phyloP scores from a whole-genome alignment of 2,329 filamentous ascomycete genomes.

The Trichoderma simmonsii region DNA sequence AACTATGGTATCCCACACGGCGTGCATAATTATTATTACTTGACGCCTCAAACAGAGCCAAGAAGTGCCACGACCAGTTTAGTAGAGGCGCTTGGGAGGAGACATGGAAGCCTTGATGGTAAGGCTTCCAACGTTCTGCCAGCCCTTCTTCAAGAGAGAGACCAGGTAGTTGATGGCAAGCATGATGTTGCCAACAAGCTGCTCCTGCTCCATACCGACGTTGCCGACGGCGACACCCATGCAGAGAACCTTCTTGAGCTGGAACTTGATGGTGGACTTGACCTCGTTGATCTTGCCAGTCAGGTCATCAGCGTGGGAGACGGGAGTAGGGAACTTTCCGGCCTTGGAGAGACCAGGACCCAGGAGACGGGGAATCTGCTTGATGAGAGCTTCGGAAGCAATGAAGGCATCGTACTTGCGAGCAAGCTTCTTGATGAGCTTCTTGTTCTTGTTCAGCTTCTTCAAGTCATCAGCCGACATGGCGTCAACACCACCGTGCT shows the following conservation, averaged over 20 bases:
- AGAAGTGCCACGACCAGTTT: constrained; percentile 41
- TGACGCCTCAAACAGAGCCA: constrained; percentile 14
- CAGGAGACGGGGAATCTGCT: constrained; percentile 99
- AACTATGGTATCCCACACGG: constrained; percentile 6
- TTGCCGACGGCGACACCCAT: constrained; percentile 99
- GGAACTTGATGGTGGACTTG: constrained; percentile 99
- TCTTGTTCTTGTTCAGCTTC: constrained; percentile 99
- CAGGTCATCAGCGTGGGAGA: constrained; percentile 95
- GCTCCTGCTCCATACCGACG: constrained; percentile 94
- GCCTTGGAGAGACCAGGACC: constrained; percentile 98
- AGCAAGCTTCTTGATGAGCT: constrained; percentile 99
- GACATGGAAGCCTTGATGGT: constrained; percentile 99
- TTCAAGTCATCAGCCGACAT: constrained; percentile 99
- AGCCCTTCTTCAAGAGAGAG: constrained; percentile 99
- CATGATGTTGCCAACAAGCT: constrained; percentile 99
- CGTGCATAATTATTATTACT: not conserved
- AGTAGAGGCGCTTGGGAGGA: constrained; percentile 97
- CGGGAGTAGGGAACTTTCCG: constrained; percentile 98
- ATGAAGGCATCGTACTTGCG: constrained; percentile 99
- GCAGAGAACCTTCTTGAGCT: constrained; percentile 99
- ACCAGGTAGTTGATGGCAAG: constrained; percentile 99
- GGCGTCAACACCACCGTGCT: constrained; percentile 97
- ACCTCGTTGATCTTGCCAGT: constrained; percentile 95
- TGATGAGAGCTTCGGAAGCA: constrained; percentile 95
- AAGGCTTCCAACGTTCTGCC: constrained; percentile 99